Conservation (phyloP, 2,329 filamentous ascomycete species). For the Drechmeria coniospora region DNA sequence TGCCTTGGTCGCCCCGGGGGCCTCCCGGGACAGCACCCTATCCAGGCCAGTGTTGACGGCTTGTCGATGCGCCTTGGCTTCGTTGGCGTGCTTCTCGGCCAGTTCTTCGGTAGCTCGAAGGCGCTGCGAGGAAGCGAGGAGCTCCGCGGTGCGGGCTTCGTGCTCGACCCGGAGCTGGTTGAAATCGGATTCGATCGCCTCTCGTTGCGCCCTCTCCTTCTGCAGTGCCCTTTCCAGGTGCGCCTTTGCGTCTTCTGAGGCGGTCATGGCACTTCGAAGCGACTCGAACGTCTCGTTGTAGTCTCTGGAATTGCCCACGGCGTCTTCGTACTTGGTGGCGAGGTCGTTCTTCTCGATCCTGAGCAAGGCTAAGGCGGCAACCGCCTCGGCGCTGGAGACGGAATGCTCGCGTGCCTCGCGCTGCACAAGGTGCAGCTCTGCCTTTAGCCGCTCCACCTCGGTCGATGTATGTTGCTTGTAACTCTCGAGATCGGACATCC, state of each 20-base stretch:
- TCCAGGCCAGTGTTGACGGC: conserved; percentile 73
- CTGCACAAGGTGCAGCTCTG: conserved; percentile 69
- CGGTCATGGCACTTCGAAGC: conserved; percentile 60
- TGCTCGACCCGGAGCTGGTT: conserved; percentile 66
- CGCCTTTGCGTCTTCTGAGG: conserved; percentile 62
- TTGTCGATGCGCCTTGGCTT: conserved; percentile 71
- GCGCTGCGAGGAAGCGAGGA: conserved; percentile 58
- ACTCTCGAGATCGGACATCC: conserved; percentile 68
- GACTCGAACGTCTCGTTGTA: conserved; percentile 57
- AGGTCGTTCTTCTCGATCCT: conserved; percentile 76
- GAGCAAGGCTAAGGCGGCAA: conserved; percentile 59
- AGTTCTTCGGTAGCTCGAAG: conserved; percentile 78
- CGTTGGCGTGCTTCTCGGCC: conserved; percentile 71
- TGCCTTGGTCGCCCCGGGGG: conserved; percentile 28
- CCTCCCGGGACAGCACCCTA: conserved; percentile 46
- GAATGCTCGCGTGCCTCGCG: conserved; percentile 68
- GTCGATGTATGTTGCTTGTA: conserved; percentile 71
- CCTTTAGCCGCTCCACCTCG: conserved; percentile 72
- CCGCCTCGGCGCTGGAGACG: conserved; percentile 60
- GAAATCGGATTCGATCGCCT: conserved; percentile 62
- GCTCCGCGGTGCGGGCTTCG: conserved; percentile 62
- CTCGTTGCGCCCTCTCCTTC: conserved; percentile 64
- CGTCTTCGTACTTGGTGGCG: conserved; percentile 50
- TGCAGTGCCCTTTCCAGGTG: conserved; percentile 68
- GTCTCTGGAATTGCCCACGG: conserved; percentile 49